A percentile compares a stretch with the other conserved stretches of the same genome.
These are phyloP conservation scores for Cafeteria roenbergensis DNA, from an alignment of 108 stramenopile genomes.

Conservation along the genomic window DNA sequence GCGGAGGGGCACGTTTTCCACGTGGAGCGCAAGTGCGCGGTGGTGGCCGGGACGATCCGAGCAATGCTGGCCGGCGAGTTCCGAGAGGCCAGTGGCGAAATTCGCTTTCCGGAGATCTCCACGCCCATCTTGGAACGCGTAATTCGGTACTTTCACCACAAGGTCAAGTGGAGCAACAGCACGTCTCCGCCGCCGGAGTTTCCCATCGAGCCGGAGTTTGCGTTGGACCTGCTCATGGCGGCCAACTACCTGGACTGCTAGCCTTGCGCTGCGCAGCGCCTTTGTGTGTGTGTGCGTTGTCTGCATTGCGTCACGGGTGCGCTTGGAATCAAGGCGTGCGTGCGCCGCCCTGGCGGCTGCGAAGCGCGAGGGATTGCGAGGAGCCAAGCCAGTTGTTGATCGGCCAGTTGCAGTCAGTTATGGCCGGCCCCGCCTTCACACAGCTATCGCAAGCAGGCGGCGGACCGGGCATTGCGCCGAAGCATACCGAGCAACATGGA, in stretches of 20 bases:
- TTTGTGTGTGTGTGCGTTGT: too few species aligned
- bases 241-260: slow-evolving; percentile 53
- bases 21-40: slow-evolving; percentile 44
- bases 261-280: too few species aligned
- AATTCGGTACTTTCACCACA: slow-evolving; percentile 41
- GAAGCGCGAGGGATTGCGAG: too few species aligned
- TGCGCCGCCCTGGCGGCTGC: too few species aligned
- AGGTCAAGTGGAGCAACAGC: slow-evolving; percentile 39
- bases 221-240: slow-evolving; percentile 49
- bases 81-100: slow-evolving; percentile 32
- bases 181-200: slow-evolving; percentile 43
- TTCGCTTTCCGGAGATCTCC: slow-evolving; percentile 47
- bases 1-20: slow-evolving; percentile 54
- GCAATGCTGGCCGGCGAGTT: slow-evolving; percentile 43
- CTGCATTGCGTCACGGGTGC: too few species aligned
- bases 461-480: too few species aligned
- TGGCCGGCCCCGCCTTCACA: too few species aligned
- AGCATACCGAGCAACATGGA: too few species aligned
- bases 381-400: too few species aligned
- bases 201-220: slow-evolving; percentile 46
- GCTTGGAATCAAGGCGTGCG: too few species aligned
- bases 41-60: slow-evolving; percentile 44
- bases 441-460: too few species aligned
- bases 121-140: slow-evolving; percentile 49
- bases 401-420: too few species aligned